Evolutionary conservation across 305 asterid species (phyloP).

Genomic region (Plantago coronopus): DNA sequence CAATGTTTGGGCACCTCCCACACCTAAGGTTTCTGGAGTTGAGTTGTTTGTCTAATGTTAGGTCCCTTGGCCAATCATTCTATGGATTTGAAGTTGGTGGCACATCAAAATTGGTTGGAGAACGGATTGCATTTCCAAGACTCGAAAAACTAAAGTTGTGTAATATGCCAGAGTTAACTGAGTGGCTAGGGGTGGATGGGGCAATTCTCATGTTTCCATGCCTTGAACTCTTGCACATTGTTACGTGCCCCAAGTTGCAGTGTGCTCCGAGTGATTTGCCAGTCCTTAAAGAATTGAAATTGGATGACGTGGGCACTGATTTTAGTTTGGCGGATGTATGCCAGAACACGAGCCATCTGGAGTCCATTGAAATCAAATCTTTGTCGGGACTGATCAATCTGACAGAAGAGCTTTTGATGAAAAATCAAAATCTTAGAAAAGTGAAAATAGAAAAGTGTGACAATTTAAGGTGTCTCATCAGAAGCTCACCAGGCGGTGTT

Average conservation of each 20-base stretch:
- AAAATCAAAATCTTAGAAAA: slow-evolving; percentile 17
- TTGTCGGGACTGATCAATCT: neutral
- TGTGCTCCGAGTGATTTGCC: neutral
- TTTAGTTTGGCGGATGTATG: neutral
- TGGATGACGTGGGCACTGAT: neutral
- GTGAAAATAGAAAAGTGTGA: neutral
- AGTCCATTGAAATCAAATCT: neutral
- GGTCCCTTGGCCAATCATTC: neutral
- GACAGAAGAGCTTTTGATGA: neutral
- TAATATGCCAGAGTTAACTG: neutral
- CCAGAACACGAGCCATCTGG: neutral
- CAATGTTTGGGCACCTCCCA: slow-evolving; percentile 1
- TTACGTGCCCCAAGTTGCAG: neutral
- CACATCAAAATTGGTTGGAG: neutral
- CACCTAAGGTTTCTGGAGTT: neutral
- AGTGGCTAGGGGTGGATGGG: neutral
- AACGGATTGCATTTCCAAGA: neutral
- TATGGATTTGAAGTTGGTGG: neutral
- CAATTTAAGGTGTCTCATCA: slow-evolving; percentile 17
- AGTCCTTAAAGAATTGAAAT: neutral
- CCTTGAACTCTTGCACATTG: neutral
- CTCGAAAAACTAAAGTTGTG: neutral
- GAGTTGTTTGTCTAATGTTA: neutral
- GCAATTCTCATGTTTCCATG: neutral
- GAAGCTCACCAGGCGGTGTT: slow-evolving; percentile 2